Evolutionary conservation across 2,329 filamentous ascomycete genomes (phyloP).

Genomic region (Stachybotrys chlorohalonatus): DNA sequence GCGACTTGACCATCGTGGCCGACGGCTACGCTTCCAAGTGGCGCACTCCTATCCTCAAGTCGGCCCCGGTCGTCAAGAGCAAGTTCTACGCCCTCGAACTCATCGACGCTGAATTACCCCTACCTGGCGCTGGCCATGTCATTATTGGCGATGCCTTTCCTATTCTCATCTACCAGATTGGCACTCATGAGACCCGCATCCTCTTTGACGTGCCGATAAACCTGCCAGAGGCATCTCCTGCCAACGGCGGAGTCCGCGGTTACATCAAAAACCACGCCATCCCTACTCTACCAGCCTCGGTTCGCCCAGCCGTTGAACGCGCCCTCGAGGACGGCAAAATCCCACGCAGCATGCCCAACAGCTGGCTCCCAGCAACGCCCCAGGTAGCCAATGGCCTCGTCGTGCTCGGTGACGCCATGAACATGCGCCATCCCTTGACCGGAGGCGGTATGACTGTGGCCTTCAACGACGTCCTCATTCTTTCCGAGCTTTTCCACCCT

Average conservation of each 20-base stretch:
- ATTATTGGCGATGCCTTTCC: constrained; percentile 69
- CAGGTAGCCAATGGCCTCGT: constrained; percentile 57
- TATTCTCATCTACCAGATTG: constrained; percentile 93
- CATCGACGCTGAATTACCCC: constrained; percentile 73
- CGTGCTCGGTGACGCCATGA: constrained; percentile 87
- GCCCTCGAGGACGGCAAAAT: constrained; percentile 74
- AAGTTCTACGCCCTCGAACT: constrained; percentile 94
- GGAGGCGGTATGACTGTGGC: constrained; percentile 98
- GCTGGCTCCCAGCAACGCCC: constrained; percentile 70
- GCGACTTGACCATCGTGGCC: constrained; percentile 75
- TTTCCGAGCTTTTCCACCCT: constrained; percentile 66
- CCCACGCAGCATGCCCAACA: constrained; percentile 85
- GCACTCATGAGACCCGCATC: constrained; percentile 83
- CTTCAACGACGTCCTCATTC: constrained; percentile 79
- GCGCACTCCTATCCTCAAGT: constrained; percentile 65
- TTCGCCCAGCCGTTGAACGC: constrained; percentile 64
- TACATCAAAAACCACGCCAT: constrained; percentile 76
- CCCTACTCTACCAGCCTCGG: constrained; percentile 61
- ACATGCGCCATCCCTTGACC: constrained; percentile 98
- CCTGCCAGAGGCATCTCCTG: constrained; percentile 61
- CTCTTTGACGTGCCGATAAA: constrained; percentile 81
- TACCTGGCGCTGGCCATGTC: constrained; percentile 74
- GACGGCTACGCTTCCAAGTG: constrained; percentile 93
- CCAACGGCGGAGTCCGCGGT: constrained; percentile 72
- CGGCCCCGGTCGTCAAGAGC: constrained; percentile 61